Conservation (phyloP, 2,329 filamentous ascomycete genomes). For the Dactylonectria estremocensis region DNA sequence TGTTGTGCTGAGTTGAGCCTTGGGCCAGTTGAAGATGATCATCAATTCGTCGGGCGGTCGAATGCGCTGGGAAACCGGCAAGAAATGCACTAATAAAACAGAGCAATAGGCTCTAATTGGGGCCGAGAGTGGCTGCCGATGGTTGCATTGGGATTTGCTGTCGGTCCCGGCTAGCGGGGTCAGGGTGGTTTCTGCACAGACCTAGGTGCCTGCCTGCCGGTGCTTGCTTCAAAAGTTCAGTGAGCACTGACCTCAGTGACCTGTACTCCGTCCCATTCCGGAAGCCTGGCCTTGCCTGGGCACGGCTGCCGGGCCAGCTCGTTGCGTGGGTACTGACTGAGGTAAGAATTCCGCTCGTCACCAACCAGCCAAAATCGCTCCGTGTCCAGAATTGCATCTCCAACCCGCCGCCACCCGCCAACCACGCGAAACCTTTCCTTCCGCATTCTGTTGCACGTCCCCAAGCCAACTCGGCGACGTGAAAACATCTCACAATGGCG, state of each 20-base stretch:
- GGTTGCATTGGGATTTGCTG: background rate
- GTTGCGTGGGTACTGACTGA: background rate
- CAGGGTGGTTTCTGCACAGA: background rate
- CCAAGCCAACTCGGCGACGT: constrained; percentile 43
- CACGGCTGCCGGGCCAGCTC: constrained; percentile 26
- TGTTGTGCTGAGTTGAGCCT: background rate
- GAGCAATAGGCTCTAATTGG: background rate
- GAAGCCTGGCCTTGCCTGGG: background rate
- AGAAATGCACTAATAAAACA: background rate
- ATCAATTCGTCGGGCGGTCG: background rate
- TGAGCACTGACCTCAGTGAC: background rate
- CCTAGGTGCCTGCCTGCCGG: background rate
- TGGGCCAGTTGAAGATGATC: background rate
- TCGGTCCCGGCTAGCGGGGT: background rate
- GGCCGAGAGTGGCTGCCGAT: background rate
- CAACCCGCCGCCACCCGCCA: constrained; percentile 37
- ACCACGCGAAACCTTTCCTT: constrained; percentile 31
- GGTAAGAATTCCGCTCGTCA: constrained; percentile 44
- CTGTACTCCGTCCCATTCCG: background rate
- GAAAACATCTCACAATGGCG: constrained; percentile 55
- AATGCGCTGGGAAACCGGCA: background rate
- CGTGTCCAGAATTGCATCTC: constrained; percentile 47
- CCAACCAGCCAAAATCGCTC: constrained; percentile 50
- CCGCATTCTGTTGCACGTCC: constrained; percentile 39
- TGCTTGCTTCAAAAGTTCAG: background rate